phyloP scores from a whole-genome alignment of 2,329 filamentous ascomycete species.

The Leptographium procerum region DNA sequence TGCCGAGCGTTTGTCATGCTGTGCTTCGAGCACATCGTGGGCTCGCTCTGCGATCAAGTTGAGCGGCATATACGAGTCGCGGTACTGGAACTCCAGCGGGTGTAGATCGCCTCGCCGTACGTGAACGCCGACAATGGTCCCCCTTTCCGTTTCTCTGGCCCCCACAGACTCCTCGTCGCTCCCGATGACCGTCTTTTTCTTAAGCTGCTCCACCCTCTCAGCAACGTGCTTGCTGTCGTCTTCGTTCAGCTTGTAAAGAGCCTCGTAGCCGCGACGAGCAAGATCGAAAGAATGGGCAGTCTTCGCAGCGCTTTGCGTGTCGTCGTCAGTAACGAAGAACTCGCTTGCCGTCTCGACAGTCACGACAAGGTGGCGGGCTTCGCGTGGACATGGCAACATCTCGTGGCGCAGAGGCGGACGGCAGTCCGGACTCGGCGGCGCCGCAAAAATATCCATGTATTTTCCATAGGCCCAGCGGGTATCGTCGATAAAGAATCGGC shows the following conservation, averaged over 20 bases:
- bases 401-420: slow-evolving; percentile 61
- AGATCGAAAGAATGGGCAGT: slow-evolving; percentile 50
- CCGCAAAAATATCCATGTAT: slow-evolving; percentile 60
- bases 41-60: slow-evolving; percentile 55
- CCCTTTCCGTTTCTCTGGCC: slow-evolving; percentile 19
- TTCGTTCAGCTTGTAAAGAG: slow-evolving; percentile 56
- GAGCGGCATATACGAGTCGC: slow-evolving; percentile 65
- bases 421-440: slow-evolving; percentile 54
- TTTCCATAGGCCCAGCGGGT: slow-evolving; percentile 71
- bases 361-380: slow-evolving; percentile 63
- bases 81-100: slow-evolving; percentile 66
- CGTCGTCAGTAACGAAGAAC: slow-evolving; percentile 44
- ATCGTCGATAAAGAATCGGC: slow-evolving; percentile 78
- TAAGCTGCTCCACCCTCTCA: slow-evolving; percentile 45
- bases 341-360: slow-evolving; percentile 55
- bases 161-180: slow-evolving; percentile 16
- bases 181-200: slow-evolving; percentile 30
- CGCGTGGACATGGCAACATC: slow-evolving; percentile 69
- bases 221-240: slow-evolving; percentile 57
- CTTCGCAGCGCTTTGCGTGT: slow-evolving; percentile 33
- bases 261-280: slow-evolving; percentile 58
- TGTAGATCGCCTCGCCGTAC: slow-evolving; percentile 71
- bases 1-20: slow-evolving; percentile 17
- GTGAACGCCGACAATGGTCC: slow-evolving; percentile 58
- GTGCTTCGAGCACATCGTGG: slow-evolving; percentile 38